A percentile compares a stretch with the other conserved stretches of the same genome.
These are phyloP conservation scores for Aureobasidium sp. DNA, from an alignment of 2,329 filamentous ascomycete species.

Conservation along the genomic window DNA sequence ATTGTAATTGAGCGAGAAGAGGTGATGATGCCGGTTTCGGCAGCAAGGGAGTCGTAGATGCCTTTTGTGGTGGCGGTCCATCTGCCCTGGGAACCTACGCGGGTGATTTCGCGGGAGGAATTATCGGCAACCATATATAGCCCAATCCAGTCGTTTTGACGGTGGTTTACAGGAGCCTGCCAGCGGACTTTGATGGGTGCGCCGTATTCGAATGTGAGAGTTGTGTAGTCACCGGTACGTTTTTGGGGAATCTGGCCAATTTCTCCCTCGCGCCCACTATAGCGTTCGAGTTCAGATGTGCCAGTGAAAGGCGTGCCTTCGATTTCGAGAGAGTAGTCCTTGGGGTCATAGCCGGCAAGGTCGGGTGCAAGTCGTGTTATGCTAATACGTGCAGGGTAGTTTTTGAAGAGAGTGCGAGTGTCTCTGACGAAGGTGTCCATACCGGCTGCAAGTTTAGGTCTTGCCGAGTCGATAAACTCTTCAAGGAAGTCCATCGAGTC, in stretches of 20 bases:
- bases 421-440: slow-evolving; percentile 84
- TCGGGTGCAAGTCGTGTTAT: slow-evolving; percentile 75
- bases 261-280: slow-evolving; percentile 67
- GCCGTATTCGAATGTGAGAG: slow-evolving; percentile 79
- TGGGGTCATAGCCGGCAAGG: slow-evolving; percentile 69
- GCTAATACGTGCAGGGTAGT: slow-evolving; percentile 78
- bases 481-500: slow-evolving; percentile 85
- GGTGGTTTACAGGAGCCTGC: slow-evolving; percentile 81
- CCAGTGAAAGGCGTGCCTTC: slow-evolving; percentile 45
- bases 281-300: slow-evolving; percentile 48
- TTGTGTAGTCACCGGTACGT: slow-evolving; percentile 57
- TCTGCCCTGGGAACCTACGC: slow-evolving; percentile 76
- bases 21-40: slow-evolving; percentile 68
- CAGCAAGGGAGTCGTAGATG: slow-evolving; percentile 66
- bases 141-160: slow-evolving; percentile 89
- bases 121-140: slow-evolving; percentile 96
- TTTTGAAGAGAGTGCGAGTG: slow-evolving; percentile 79
- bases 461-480: slow-evolving; percentile 77
- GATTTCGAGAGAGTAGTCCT: slow-evolving; percentile 71
- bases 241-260: slow-evolving; percentile 60
- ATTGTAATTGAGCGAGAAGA: slow-evolving; percentile 54
- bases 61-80: slow-evolving; percentile 79
- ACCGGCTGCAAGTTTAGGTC: slow-evolving; percentile 77
- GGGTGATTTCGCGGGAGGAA: slow-evolving; percentile 72
- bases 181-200: slow-evolving; percentile 83